phyloP scores from a whole-genome alignment of 352 stramenopile species.

The Chrysophaeum taylorii region DNA sequence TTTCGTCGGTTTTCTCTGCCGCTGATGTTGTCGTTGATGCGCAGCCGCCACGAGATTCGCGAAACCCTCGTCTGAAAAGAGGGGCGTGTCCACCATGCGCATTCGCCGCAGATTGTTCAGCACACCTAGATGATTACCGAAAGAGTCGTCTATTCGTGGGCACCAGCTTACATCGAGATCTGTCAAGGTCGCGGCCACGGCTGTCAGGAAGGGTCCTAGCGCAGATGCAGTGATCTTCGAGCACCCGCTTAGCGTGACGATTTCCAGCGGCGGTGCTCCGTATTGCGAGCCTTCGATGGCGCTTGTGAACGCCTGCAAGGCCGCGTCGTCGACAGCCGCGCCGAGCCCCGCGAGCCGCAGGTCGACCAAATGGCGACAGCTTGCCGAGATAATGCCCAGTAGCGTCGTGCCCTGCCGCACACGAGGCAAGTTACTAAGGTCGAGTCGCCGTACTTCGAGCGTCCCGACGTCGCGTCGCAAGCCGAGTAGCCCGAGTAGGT shows the following conservation, averaged over 20 bases:
- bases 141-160: not conserved
- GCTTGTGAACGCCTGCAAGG: not conserved
- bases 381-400: not conserved
- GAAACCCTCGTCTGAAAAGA: not conserved
- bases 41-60: too few species aligned
- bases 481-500: not conserved
- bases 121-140: not conserved
- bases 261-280: not conserved
- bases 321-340: not conserved
- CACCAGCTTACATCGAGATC: not conserved
- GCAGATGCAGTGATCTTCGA: not conserved
- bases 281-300: not conserved
- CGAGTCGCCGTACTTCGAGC: not conserved
- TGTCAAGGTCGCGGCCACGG: not conserved
- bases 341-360: not conserved
- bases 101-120: not conserved
- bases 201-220: not conserved
- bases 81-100: not conserved
- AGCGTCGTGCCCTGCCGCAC: not conserved
- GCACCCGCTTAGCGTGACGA: not conserved
- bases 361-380: not conserved
- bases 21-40: too few species aligned
- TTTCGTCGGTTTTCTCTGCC: not conserved
- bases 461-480: not conserved
- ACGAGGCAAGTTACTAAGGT: not conserved